phyloP scores from a whole-genome alignment of 805 yeast genomes.

The Candida coquimbonensis region DNA sequence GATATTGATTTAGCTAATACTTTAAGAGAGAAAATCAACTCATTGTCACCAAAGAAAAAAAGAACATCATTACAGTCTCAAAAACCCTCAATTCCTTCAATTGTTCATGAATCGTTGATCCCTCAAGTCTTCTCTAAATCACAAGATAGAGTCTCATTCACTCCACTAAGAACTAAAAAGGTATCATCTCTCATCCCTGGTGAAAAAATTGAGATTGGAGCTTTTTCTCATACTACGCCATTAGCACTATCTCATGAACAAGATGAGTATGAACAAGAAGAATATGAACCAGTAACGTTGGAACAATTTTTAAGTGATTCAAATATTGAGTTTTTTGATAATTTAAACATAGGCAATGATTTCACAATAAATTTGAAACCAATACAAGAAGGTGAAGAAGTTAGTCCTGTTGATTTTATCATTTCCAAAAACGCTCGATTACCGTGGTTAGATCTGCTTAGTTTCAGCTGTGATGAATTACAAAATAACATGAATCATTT shows the following conservation, averaged over 20 bases:
- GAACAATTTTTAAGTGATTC: constrained; percentile 19
- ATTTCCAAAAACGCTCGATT: constrained; percentile 17
- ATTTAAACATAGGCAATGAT: constrained; percentile 19
- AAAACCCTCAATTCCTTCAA: background rate
- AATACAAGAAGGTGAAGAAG: background rate
- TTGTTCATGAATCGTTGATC: background rate
- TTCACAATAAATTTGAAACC: constrained; percentile 14
- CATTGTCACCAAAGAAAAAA: constrained; percentile 21
- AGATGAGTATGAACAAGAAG: constrained; percentile 7
- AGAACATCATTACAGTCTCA: constrained; percentile 6
- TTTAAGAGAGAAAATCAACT: constrained; percentile 19
- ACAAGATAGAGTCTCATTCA: constrained; percentile 18
- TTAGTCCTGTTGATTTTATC: constrained; percentile 12
- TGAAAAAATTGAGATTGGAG: constrained; percentile 14
- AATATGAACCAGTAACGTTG: constrained; percentile 20
- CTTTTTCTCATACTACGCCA: constrained; percentile 12
- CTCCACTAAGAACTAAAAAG: constrained; percentile 19
- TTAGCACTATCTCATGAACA: constrained; percentile 21
- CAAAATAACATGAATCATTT: constrained; percentile 22
- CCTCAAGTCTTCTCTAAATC: constrained; percentile 6
- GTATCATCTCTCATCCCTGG: constrained; percentile 8
- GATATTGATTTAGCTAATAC: constrained; percentile 8
- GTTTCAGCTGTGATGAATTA: constrained; percentile 23
- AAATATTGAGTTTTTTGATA: constrained; percentile 23
- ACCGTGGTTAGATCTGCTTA: constrained; percentile 23